Evolutionary conservation across 169 alveolate species (phyloP).

Genomic region (Plasmodium berghei): DNA sequence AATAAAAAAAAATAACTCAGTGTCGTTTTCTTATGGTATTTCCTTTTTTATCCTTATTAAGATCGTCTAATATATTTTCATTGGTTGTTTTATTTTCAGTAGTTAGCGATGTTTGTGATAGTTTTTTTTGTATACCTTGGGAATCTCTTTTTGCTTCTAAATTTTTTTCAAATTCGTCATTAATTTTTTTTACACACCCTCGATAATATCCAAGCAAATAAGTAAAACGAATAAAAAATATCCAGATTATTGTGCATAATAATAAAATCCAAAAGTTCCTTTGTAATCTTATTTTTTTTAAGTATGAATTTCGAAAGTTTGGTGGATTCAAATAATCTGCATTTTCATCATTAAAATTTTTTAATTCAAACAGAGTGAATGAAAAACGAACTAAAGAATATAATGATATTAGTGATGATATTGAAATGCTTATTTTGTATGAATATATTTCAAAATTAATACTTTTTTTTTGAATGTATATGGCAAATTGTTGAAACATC

Average conservation of each 20-base stretch:
- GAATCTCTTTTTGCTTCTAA: conserved; percentile 24
- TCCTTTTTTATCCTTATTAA: no score
- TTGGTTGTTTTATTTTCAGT: no score
- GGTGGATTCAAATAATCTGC: conserved; percentile 3
- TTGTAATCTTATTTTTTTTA: conserved; percentile 65
- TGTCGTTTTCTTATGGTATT: no score
- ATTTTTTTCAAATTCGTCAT: conserved; percentile 46
- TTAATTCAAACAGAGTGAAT: conserved; percentile 31
- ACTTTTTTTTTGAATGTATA: conserved; percentile 58
- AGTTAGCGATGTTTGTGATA: background rate
- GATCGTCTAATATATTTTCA: no score
- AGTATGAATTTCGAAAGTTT: conserved; percentile 19
- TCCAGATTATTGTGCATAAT: conserved; percentile 60
- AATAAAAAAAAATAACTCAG: no score
- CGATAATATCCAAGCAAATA: conserved; percentile 43
- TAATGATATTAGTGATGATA: conserved; percentile 46
- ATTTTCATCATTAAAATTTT: background rate
- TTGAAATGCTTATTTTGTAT: conserved; percentile 24
- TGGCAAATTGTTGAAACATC: conserved; percentile 53
- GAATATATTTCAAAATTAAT: conserved; percentile 31
- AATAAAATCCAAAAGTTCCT: conserved; percentile 67
- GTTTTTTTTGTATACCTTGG: background rate
- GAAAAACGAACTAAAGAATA: conserved; percentile 49
- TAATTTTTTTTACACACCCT: conserved; percentile 48
- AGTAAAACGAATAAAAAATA: conserved; percentile 60